Evolutionary conservation across 768 basidiomycete species (phyloP), one percentile per base, ranked within the genome.

Genomic region (Panaeolus papilionaceus): DNA sequence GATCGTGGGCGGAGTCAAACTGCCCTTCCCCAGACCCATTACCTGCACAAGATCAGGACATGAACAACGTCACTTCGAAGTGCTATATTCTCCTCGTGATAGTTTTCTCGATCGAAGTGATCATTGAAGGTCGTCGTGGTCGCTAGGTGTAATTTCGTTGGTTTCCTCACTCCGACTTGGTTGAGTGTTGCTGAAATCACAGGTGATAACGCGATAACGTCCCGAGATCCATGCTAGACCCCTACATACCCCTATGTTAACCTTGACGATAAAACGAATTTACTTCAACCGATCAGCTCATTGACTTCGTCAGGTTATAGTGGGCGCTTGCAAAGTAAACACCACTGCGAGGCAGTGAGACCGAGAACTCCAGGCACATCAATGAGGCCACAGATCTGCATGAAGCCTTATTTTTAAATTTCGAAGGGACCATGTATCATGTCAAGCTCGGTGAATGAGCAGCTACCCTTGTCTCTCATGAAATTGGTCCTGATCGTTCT

Each of bases 1-100:
- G 54, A 58, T 58, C 54, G 9, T 58, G 49, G 4, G 16, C 20
- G 26, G 54, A 33, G 11, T 58, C 28, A 16, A 58, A 11, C 26
- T 58, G 47, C 47, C 42, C 47, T 58, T 58, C 54, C 54, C 54
- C 54, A 58, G 28, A 58, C 54, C 33, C 20, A 58, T 12, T 28
- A 33, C 14, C 3, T 37, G 54, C 12, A 12, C 33, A 58, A 58
- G 54, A 58, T 58, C 54, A 58, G 54, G 54, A 28, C 14, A 33
- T 28, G 7, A 58, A 12, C 54, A 37, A 26, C 54, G 12, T 58
- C 54, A 58, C 23, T 14, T 47, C 23, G 26, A 58, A 16, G 54
- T 28, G 7, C 16, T 58, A 58, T 28, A 14, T 58, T 58, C 14
- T 33, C 54, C 28, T 28, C 54, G 28, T 33, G 26, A 37, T 58